Conservation (phyloP, 2,329 filamentous ascomycete genomes). For the Alternaria metachromatica region DNA sequence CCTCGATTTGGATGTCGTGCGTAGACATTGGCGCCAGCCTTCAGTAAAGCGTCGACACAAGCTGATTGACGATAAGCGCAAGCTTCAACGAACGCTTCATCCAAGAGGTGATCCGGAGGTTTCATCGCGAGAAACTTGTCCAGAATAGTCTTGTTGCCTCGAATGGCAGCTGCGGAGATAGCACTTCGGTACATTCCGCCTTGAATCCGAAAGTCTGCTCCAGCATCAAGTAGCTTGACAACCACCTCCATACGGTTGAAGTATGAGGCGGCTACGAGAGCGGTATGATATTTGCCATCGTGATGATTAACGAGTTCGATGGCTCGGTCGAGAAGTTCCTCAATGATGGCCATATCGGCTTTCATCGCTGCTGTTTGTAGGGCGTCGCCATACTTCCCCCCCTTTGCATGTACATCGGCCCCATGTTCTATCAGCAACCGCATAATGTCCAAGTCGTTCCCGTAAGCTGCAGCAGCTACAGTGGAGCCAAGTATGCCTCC, state of each 20-base stretch:
- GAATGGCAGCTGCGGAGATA: constrained; percentile 25
- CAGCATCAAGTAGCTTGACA: constrained; percentile 21
- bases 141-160: constrained; percentile 24
- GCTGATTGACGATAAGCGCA: constrained; percentile 26
- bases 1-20: constrained; percentile 22
- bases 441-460: constrained; percentile 21
- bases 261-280: constrained; percentile 32
- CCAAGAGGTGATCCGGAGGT: constrained; percentile 26
- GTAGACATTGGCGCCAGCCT: constrained; percentile 27
- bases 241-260: constrained; percentile 25
- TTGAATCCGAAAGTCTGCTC: constrained; percentile 25
- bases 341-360: constrained; percentile 20
- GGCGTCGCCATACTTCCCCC: constrained; percentile 27
- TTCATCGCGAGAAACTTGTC: constrained; percentile 20
- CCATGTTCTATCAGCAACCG: constrained; percentile 29
- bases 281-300: constrained; percentile 27
- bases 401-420: constrained; percentile 24
- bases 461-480: constrained; percentile 25
- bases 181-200: constrained; percentile 26
- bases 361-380: constrained; percentile 24
- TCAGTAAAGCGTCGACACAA: constrained; percentile 26
- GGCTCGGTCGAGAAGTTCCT: constrained; percentile 19
- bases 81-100: constrained; percentile 31
- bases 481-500: constrained; percentile 17
- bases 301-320: constrained; percentile 24